Conservation (phyloP, 768 basidiomycete species). For the Tubosaeta brunneosetosa region DNA sequence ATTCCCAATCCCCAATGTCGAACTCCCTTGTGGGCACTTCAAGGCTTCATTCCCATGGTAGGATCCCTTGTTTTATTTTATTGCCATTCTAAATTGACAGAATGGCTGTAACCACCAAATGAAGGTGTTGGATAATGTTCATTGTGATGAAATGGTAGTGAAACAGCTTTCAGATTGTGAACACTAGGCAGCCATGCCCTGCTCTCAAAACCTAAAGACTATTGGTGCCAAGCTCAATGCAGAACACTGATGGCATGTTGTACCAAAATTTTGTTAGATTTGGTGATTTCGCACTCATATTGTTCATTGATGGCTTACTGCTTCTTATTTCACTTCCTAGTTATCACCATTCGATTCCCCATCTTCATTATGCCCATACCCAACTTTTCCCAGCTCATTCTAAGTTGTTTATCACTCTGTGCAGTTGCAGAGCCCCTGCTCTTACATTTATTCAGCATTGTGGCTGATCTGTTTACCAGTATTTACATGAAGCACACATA, state of each 20-base stretch:
- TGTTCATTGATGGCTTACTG: too few relatives aligned
- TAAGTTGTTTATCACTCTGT: too few relatives aligned
- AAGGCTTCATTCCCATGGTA: slow-evolving; percentile 47
- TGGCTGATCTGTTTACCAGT: too few relatives aligned
- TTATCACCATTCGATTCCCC: too few relatives aligned
- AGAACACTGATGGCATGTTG: slow-evolving; percentile 48
- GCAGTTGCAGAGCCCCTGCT: too few relatives aligned
- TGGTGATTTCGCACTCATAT: slow-evolving; percentile 49
- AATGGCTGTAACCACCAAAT: slow-evolving; percentile 38
- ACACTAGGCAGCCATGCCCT: slow-evolving; percentile 45
- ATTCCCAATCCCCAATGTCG: slow-evolving; percentile 43
- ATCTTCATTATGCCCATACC: too few relatives aligned
- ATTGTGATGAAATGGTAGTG: slow-evolving; percentile 39
- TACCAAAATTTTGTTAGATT: slow-evolving; percentile 42
- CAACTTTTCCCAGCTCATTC: too few relatives aligned
- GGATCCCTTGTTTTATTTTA: slow-evolving; percentile 6
- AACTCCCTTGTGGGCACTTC: slow-evolving; percentile 56
- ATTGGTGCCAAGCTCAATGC: slow-evolving; percentile 42
- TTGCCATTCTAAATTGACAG: background rate
- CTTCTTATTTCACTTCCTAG: too few relatives aligned
- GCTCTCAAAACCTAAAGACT: slow-evolving; percentile 40
- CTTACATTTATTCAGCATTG: too few relatives aligned
- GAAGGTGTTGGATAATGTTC: slow-evolving; percentile 40
- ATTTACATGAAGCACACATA: too few relatives aligned
- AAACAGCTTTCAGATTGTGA: slow-evolving; percentile 51